Percentiles rank a stretch among this genome's conserved stretches.
phyloP scores from a whole-genome alignment of 2,329 filamentous ascomycete species.

The Penicillium sp. region DNA sequence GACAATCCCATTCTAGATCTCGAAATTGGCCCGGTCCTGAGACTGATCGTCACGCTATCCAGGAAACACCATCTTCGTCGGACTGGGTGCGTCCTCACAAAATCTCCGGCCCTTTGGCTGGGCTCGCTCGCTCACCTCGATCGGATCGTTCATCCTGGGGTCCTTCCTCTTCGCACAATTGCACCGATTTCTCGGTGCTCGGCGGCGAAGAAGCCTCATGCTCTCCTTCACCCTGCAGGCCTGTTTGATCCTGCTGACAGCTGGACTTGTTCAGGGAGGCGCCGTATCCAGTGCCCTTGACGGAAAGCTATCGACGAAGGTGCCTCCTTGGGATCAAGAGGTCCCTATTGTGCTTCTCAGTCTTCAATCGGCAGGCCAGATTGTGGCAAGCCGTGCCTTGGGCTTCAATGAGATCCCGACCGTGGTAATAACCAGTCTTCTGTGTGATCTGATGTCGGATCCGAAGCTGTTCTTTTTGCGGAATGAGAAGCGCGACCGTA shows the following conservation, averaged over 20 bases:
- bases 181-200: constrained; percentile 28
- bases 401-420: constrained; percentile 35
- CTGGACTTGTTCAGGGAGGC: constrained; percentile 27
- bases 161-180: constrained; percentile 44
- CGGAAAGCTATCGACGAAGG: background rate
- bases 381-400: constrained; percentile 30
- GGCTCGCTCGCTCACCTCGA: constrained; percentile 48
- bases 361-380: constrained; percentile 36
- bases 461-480: constrained; percentile 28
- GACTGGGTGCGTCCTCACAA: constrained; percentile 44
- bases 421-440: constrained; percentile 32
- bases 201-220: constrained; percentile 26
- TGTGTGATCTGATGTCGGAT: constrained; percentile 32
- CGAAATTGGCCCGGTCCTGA: background rate
- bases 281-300: constrained; percentile 23
- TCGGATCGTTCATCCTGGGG: constrained; percentile 46
- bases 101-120: constrained; percentile 46
- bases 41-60: background rate
- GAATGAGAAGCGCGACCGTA: constrained; percentile 31
- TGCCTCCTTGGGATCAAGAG: constrained; percentile 25
- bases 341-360: constrained; percentile 34
- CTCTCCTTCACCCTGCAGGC: constrained; percentile 33
- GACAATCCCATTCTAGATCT: background rate
- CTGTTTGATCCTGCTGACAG: constrained; percentile 29
- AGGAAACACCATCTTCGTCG: constrained; percentile 50